Percentiles rank a stretch among this genome's conserved stretches.
These are phyloP conservation scores for Gossypium lobatum DNA, from an alignment of 441 rosid genomes.

Conservation along the genomic window DNA sequence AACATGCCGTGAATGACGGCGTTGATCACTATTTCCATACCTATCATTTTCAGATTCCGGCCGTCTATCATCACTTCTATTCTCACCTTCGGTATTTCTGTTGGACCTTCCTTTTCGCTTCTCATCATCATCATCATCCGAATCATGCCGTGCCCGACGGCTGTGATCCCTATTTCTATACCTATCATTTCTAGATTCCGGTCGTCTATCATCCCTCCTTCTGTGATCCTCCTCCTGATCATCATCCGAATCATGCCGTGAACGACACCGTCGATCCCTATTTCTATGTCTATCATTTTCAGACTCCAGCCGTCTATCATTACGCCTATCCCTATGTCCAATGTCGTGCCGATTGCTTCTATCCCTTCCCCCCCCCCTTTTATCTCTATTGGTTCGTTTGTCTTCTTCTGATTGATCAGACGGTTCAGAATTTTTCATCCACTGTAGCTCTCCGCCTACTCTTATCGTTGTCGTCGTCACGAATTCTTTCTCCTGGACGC, in stretches of 20 bases:
- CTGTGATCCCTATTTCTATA: slow-evolving; percentile 23
- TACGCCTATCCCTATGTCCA: slow-evolving; percentile 9
- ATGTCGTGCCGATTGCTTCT: slow-evolving; percentile 26
- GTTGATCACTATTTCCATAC: slow-evolving; percentile 20
- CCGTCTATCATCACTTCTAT: slow-evolving; percentile 15
- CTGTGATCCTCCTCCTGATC: not conserved
- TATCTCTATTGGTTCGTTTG: slow-evolving; percentile 20
- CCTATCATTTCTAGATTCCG: slow-evolving; percentile 25
- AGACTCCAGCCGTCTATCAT: slow-evolving; percentile 26
- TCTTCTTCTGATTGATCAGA: slow-evolving; percentile 32
- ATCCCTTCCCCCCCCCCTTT: slow-evolving; percentile 19
- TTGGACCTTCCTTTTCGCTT: not conserved
- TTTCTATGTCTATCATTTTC: slow-evolving; percentile 20
- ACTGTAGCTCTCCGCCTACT: slow-evolving; percentile 8
- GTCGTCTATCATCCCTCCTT: slow-evolving; percentile 12
- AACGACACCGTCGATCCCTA: slow-evolving; percentile 22
- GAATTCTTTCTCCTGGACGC: slow-evolving; percentile 23
- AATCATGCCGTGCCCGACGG: slow-evolving; percentile 23
- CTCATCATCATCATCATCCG: slow-evolving; percentile 16
- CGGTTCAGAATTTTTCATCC: slow-evolving; percentile 11
- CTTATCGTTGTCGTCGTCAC: not conserved
- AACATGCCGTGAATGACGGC: slow-evolving; percentile 24
- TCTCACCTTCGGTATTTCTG: slow-evolving; percentile 20
- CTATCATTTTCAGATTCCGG: slow-evolving; percentile 25
- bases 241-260: slow-evolving; percentile 24